Percentiles rank a stretch among this genome's conserved stretches.
These are phyloP conservation scores for Scheffersomyces segobiensis DNA, from an alignment of 1,139 yeast genomes.

Conservation along the genomic window DNA sequence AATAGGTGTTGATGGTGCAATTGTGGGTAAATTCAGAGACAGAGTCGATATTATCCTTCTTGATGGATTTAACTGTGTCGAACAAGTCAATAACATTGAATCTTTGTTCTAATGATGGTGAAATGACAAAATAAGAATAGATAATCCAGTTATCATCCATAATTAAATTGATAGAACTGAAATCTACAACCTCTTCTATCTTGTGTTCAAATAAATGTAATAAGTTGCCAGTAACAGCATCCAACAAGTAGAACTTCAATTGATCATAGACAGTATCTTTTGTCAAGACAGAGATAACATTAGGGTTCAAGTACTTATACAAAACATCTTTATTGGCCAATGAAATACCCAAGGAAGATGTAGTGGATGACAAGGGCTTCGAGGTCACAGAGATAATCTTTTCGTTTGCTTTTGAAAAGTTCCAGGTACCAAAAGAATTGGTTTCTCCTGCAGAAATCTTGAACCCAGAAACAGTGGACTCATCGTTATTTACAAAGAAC, in stretches of 20 bases:
- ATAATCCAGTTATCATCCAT: slow-evolving; percentile 86
- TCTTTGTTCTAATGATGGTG: slow-evolving; percentile 56
- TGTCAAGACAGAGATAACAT: slow-evolving; percentile 58
- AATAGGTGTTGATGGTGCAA: slow-evolving; percentile 28
- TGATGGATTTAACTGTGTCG: slow-evolving; percentile 48
- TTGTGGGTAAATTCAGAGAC: slow-evolving; percentile 36
- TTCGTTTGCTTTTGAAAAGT: slow-evolving; percentile 19
- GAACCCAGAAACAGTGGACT: slow-evolving; percentile 22
- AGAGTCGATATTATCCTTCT: slow-evolving; percentile 7
- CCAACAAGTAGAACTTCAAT: slow-evolving; percentile 56
- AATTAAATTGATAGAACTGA: slow-evolving; percentile 46
- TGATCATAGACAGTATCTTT: slow-evolving; percentile 25
- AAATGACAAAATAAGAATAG: slow-evolving; percentile 59
- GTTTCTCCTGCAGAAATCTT: slow-evolving; percentile 13
- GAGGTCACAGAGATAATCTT: slow-evolving; percentile 18
- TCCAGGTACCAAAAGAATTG: slow-evolving; percentile 28
- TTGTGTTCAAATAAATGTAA: slow-evolving; percentile 50
- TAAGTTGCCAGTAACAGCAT: slow-evolving; percentile 68
- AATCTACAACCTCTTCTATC: slow-evolving; percentile 38
- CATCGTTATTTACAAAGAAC: slow-evolving; percentile 17
- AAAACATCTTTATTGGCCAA: slow-evolving; percentile 72
- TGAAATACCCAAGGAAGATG: slow-evolving; percentile 70
- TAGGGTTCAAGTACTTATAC: slow-evolving; percentile 82
- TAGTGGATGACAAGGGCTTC: slow-evolving; percentile 40
- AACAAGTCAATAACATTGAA: slow-evolving; percentile 76